Evolutionary conservation across 1,139 yeast species (phyloP).

Genomic region (Geotrichum histeridarum): DNA sequence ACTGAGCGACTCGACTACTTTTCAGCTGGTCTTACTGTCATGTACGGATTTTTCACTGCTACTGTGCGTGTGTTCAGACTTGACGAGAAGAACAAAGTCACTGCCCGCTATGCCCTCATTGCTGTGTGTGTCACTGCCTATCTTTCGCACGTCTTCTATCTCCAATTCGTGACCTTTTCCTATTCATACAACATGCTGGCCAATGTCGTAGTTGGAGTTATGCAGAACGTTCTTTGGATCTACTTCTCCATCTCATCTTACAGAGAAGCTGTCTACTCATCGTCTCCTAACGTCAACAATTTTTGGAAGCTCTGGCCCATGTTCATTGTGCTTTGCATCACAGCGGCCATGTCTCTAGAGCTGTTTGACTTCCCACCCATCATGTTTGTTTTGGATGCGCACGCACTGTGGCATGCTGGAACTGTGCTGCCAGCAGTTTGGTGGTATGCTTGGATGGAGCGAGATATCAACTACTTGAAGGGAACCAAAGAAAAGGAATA

Average conservation of each 20-base stretch:
- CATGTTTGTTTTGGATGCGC: constrained; percentile 74
- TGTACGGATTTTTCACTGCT: constrained; percentile 70
- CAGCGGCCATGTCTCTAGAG: constrained; percentile 78
- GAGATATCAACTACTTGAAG: constrained; percentile 30
- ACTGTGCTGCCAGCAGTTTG: constrained; percentile 38
- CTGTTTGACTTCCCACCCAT: constrained; percentile 80
- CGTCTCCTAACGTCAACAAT: constrained; percentile 15
- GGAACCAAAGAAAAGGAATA: constrained; percentile 13
- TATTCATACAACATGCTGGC: constrained; percentile 94
- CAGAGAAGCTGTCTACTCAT: constrained; percentile 4
- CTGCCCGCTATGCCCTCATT: constrained; percentile 35
- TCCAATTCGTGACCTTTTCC: constrained; percentile 68
- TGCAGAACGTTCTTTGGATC: constrained; percentile 60
- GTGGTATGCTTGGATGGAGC: constrained; percentile 40
- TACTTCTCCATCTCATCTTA: constrained; percentile 32
- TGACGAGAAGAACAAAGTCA: constrained; percentile 41
- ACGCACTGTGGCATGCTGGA: constrained; percentile 78
- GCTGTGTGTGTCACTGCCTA: constrained; percentile 48
- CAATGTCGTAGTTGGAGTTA: constrained; percentile 68
- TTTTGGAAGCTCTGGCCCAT: constrained; percentile 52
- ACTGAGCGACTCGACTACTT: constrained; percentile 89
- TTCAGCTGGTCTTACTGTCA: constrained; percentile 84
- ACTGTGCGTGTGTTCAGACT: constrained; percentile 53
- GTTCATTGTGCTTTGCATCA: constrained; percentile 48
- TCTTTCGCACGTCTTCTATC: constrained; percentile 57